These are phyloP conservation scores for Digitaria exilis DNA, from an alignment of 202 grass and related monocot genomes.

Conservation along the genomic window DNA sequence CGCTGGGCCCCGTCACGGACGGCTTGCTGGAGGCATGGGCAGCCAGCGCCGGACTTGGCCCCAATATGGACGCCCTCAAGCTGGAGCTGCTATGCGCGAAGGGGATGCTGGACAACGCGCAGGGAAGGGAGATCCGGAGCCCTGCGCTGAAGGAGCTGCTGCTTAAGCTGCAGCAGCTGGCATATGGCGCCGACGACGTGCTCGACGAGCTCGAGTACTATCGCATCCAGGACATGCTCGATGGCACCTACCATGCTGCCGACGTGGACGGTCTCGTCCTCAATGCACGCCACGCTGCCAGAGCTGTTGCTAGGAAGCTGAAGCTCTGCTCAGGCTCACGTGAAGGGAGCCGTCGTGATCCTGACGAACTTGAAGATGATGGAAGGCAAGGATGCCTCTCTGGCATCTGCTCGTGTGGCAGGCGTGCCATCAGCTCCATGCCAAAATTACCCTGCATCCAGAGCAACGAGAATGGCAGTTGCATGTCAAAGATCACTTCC, in stretches of 20 bases:
- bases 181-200: conserved; percentile 42
- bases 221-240: conserved; percentile 35
- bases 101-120: conserved; percentile 1
- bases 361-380: background rate
- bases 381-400: background rate
- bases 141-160: conserved; percentile 16
- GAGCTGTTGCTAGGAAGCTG: background rate
- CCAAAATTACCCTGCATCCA: background rate
- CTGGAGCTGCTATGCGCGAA: conserved; percentile 27
- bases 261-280: background rate
- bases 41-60: conserved; percentile 19
- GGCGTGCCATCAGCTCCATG: background rate
- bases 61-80: conserved; percentile 31
- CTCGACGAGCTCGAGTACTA: conserved; percentile 57
- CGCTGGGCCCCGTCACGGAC: background rate
- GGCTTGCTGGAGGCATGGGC: conserved; percentile 42
- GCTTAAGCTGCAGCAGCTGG: background rate
- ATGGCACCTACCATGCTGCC: conserved; percentile 2
- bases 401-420: background rate
- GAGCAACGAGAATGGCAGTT: background rate
- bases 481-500: background rate
- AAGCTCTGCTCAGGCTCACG: background rate
- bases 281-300: background rate
- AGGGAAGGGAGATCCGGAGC: conserved; percentile 3
- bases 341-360: background rate